Conservation (phyloP, 1,284 basidiomycete genomes). For the Cutaneotrichosporon curvatum region DNA sequence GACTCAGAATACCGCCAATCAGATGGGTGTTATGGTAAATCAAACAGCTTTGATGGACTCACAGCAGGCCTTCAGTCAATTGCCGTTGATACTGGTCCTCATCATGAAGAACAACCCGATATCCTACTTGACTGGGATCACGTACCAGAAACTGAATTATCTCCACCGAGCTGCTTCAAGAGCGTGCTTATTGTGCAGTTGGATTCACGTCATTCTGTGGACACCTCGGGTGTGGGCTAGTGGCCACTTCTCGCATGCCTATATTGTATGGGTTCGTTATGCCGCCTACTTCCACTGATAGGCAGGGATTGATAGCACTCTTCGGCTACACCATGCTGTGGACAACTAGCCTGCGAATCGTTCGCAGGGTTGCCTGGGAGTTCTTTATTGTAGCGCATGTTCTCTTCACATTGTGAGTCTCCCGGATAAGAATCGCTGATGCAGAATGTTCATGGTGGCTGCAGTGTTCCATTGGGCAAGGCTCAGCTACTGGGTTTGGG, state of each 20-base stretch:
- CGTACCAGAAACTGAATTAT: conserved; percentile 48
- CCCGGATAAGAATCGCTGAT: neutral
- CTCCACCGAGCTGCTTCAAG: conserved; percentile 45
- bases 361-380: conserved; percentile 49
- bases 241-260: conserved; percentile 12
- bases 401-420: conserved; percentile 42
- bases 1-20: conserved; percentile 20
- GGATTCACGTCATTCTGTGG: conserved; percentile 36
- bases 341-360: conserved; percentile 46
- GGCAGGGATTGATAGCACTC: conserved; percentile 28
- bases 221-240: conserved; percentile 19
- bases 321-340: conserved; percentile 48
- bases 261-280: conserved; percentile 24
- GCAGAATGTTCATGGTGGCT: conserved; percentile 34
- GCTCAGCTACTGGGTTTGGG: conserved; percentile 32
- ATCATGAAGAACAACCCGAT: conserved; percentile 47
- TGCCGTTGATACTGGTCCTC: conserved; percentile 43
- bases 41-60: neutral
- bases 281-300: neutral
- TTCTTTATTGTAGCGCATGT: conserved; percentile 53
- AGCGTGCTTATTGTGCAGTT: conserved; percentile 34
- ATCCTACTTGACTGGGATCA: conserved; percentile 42
- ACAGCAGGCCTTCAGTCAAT: conserved; percentile 34
- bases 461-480: conserved; percentile 36
- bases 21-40: conserved; percentile 28